Evolutionary conservation across 2,329 filamentous ascomycete genomes (phyloP).

Genomic region (Elsinoe perseae): DNA sequence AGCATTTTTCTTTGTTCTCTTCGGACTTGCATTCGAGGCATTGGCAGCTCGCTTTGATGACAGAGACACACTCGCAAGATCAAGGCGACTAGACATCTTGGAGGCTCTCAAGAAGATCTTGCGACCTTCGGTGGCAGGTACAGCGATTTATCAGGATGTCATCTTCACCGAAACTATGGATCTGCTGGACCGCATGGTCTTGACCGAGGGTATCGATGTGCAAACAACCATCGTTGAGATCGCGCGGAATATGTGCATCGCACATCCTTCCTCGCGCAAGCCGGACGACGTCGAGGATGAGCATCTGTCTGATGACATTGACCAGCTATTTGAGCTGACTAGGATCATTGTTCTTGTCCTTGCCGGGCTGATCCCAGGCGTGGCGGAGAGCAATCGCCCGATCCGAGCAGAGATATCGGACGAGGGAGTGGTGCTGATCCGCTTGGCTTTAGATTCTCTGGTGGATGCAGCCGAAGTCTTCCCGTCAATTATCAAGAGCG

Average conservation of each 20-base stretch:
- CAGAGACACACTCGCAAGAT: constrained; percentile 25
- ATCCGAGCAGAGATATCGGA: constrained; percentile 62
- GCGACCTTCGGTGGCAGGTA: constrained; percentile 86
- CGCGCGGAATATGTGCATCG: constrained; percentile 78
- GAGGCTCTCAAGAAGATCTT: constrained; percentile 90
- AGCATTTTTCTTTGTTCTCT: constrained; percentile 97
- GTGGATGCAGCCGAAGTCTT: constrained; percentile 95
- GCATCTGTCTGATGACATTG: constrained; percentile 89
- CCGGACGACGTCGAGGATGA: constrained; percentile 45
- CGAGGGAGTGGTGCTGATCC: constrained; percentile 73
- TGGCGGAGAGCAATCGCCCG: constrained; percentile 49
- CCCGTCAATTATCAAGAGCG: constrained; percentile 90
- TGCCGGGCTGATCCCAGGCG: constrained; percentile 75
- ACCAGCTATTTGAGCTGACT: constrained; percentile 94
- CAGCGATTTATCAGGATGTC: constrained; percentile 91
- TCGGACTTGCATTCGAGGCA: constrained; percentile 92
- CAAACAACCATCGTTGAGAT: constrained; percentile 93
- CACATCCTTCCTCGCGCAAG: constrained; percentile 75
- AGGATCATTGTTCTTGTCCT: constrained; percentile 92
- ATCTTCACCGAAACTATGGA: constrained; percentile 98
- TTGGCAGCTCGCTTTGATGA: constrained; percentile 60
- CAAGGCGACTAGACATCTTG: constrained; percentile 63
- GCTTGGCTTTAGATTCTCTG: constrained; percentile 72
- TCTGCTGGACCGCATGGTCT: constrained; percentile 78
- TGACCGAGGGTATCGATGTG: constrained; percentile 83